phyloP scores from a whole-genome alignment of 208 protist species.

The Leishmania amazonensis region DNA sequence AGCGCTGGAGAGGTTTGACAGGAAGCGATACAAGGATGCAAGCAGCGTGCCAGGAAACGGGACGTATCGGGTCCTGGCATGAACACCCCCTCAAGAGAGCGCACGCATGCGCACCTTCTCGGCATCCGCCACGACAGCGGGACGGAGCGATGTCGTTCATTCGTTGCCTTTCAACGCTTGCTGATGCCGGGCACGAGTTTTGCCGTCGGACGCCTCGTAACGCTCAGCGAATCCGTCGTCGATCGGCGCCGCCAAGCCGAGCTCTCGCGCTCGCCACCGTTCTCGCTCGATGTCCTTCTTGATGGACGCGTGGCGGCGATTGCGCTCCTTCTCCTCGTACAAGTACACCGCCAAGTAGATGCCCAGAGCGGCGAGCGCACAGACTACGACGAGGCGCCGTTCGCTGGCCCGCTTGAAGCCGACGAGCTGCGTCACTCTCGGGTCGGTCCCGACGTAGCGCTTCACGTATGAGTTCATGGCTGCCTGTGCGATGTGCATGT shows the following conservation, averaged over 20 bases:
- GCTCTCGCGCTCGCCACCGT: conserved; percentile 69
- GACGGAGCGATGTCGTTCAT: background rate
- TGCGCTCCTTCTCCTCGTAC: conserved; percentile 58
- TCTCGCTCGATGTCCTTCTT: conserved; percentile 84
- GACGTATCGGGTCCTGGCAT: background rate
- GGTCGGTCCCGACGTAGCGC: conserved; percentile 47
- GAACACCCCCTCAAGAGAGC: background rate
- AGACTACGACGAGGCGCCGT: conserved; percentile 43
- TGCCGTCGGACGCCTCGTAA: conserved; percentile 31
- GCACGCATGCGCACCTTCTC: background rate
- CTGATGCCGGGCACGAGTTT: conserved; percentile 7
- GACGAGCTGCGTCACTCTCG: conserved; percentile 33
- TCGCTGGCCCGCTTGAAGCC: conserved; percentile 60
- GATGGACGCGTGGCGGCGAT: conserved; percentile 64
- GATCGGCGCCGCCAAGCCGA: conserved; percentile 46
- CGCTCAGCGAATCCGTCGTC: conserved; percentile 74
- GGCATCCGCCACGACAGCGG: background rate
- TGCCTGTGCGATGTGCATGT: background rate
- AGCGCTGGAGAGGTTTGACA: background rate
- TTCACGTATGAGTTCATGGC: conserved; percentile 73
- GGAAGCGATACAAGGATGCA: background rate
- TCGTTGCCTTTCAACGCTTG: background rate
- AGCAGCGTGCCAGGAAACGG: background rate
- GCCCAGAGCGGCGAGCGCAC: conserved; percentile 30
- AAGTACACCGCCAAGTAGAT: conserved; percentile 61